These are phyloP conservation scores for Coniochaeta ligniaria DNA, from an alignment of 2,329 filamentous ascomycete species.

Conservation along the genomic window DNA sequence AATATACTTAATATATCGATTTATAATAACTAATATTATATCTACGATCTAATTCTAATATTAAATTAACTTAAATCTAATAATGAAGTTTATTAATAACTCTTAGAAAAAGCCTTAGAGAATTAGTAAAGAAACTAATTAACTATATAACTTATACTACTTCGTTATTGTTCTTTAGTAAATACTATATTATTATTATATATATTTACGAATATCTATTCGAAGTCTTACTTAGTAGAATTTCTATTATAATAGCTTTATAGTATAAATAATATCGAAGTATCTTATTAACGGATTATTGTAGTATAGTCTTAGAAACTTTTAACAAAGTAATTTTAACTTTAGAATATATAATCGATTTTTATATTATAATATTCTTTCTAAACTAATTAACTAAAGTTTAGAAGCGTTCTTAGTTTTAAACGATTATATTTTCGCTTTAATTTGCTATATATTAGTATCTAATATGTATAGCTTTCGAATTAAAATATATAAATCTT, in stretches of 20 bases:
- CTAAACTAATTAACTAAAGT: too few species aligned
- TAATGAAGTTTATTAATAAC: neutral
- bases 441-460: too few species aligned
- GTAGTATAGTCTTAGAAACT: too few species aligned
- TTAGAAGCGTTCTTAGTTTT: too few species aligned
- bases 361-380: too few species aligned
- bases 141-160: neutral
- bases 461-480: too few species aligned
- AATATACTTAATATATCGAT: neutral
- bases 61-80: neutral
- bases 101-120: neutral
- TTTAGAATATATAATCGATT: too few species aligned
- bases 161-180: neutral
- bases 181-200: neutral
- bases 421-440: too few species aligned
- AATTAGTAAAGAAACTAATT: neutral
- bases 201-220: neutral
- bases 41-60: neutral
- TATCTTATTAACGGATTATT: too few species aligned
- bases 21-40: neutral
- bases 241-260: neutral
- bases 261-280: too few species aligned
- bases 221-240: slow-evolving; percentile 2
- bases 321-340: too few species aligned
- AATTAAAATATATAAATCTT: too few species aligned